Evolutionary conservation across 2,329 filamentous ascomycete genomes (phyloP).

Genomic region (Kalmusia sp.): DNA sequence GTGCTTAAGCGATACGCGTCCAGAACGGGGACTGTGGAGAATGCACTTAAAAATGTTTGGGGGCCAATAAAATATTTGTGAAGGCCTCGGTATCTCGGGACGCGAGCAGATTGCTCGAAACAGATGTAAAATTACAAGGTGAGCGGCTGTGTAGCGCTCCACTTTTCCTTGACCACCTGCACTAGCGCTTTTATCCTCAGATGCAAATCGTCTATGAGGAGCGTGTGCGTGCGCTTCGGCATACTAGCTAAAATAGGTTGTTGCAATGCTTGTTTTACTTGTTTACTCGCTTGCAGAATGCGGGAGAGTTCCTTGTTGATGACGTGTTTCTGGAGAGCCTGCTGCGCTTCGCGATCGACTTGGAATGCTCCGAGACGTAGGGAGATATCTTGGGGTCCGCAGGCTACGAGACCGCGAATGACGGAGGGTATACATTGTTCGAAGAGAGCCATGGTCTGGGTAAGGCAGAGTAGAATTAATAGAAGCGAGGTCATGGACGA

Average conservation of each 20-base stretch:
- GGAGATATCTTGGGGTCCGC: neutral
- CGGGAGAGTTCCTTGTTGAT: neutral
- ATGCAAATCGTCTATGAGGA: neutral
- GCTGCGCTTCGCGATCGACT: neutral
- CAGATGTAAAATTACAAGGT: too few species aligned
- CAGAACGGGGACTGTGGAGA: too few species aligned
- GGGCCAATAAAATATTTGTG: too few species aligned
- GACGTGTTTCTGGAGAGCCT: neutral
- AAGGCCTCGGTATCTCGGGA: too few species aligned
- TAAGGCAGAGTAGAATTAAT: neutral
- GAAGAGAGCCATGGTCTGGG: neutral
- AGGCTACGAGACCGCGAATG: neutral
- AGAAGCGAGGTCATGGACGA: neutral
- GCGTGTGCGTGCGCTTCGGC: neutral
- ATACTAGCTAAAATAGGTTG: neutral
- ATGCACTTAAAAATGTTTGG: too few species aligned
- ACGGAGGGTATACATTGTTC: neutral
- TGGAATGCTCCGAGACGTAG: neutral
- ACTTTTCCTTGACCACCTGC: too few species aligned
- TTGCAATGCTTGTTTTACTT: neutral
- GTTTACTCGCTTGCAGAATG: neutral
- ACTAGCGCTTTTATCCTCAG: neutral
- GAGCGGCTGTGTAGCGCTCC: too few species aligned
- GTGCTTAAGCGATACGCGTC: too few species aligned
- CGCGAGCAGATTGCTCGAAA: too few species aligned